Percentiles rank a stretch among this genome's conserved stretches.
Evolutionary conservation across 2,329 filamentous ascomycete genomes (phyloP).

Genomic region (Penicillium decumbens): DNA sequence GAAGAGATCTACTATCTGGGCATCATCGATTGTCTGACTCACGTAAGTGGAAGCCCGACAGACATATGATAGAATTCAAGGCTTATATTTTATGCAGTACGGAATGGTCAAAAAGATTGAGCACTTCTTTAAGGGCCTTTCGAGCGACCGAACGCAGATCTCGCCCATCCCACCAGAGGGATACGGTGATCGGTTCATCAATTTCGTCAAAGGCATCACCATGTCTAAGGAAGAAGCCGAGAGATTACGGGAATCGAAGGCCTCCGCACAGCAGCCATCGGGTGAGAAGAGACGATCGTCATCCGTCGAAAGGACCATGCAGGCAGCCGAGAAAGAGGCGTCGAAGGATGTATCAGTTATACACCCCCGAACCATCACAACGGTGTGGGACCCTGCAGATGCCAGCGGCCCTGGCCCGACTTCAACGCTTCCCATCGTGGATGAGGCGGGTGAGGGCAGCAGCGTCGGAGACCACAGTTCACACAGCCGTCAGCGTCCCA

Average conservation of each 20-base stretch:
- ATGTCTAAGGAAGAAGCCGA: conserved; percentile 82
- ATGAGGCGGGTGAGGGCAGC: conserved; percentile 76
- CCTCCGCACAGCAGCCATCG: conserved; percentile 27
- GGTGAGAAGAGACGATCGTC: conserved; percentile 25
- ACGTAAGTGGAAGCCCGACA: conserved; percentile 36
- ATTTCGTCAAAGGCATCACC: conserved; percentile 85
- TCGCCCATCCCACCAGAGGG: conserved; percentile 84
- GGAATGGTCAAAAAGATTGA: conserved; percentile 91
- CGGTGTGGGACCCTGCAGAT: conserved; percentile 55
- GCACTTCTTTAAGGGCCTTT: conserved; percentile 94
- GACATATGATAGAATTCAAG: no score
- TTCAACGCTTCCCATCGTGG: conserved; percentile 72
- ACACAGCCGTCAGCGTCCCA: conserved; percentile 40
- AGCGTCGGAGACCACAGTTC: conserved; percentile 60
- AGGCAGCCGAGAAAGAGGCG: conserved; percentile 57
- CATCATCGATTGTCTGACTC: conserved; percentile 96
- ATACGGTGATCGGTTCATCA: conserved; percentile 90
- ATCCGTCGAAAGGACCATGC: conserved; percentile 53
- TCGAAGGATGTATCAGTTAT: conserved; percentile 59
- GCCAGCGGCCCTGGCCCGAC: conserved; percentile 50
- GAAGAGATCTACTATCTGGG: conserved; percentile 97
- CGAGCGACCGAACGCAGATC: conserved; percentile 76
- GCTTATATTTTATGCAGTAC: conserved; percentile 47
- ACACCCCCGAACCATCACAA: conserved; percentile 59
- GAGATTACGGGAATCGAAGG: conserved; percentile 39